Evolutionary conservation across 1,284 basidiomycete genomes (phyloP).

Genomic region (Trametes hirsuta): DNA sequence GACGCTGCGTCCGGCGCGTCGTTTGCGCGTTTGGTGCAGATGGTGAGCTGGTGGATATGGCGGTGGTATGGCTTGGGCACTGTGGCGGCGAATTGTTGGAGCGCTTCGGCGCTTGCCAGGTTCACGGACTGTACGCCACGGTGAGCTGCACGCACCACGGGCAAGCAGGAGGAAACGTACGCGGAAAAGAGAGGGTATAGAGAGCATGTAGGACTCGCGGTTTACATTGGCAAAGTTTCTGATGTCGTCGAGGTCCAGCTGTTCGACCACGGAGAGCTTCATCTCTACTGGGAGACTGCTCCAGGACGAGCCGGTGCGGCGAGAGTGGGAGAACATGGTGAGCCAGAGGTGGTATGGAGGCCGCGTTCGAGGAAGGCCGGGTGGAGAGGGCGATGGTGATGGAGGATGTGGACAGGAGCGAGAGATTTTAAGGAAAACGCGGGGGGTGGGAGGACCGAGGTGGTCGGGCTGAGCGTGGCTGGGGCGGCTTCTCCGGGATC

Average conservation of each 20-base stretch:
- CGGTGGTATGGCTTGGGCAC: conserved; percentile 58
- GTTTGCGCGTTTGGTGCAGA: conserved; percentile 47
- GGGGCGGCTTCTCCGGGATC: conserved; percentile 18
- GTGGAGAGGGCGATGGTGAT: conserved; percentile 5
- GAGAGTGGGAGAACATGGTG: conserved; percentile 15
- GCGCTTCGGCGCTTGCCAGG: conserved; percentile 47
- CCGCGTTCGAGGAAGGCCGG: conserved; percentile 4
- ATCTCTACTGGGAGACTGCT: conserved; percentile 64
- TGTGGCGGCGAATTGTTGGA: conserved; percentile 54
- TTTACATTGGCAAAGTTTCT: conserved; percentile 46
- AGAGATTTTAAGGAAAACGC: conserved; percentile 7
- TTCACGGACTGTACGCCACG: conserved; percentile 41
- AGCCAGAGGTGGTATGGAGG: not conserved
- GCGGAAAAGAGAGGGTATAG: conserved; percentile 62
- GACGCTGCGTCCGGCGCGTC: conserved; percentile 12
- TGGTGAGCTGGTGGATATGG: conserved; percentile 57
- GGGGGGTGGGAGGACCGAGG: conserved; percentile 21
- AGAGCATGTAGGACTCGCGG: conserved; percentile 52
- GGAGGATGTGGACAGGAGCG: conserved; percentile 1
- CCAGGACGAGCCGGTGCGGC: conserved; percentile 42
- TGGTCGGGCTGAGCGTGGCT: conserved; percentile 18
- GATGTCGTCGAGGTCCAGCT: conserved; percentile 48
- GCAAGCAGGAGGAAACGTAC: conserved; percentile 36
- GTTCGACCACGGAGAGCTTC: conserved; percentile 57
- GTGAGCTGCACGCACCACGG: conserved; percentile 2